These are phyloP conservation scores for Fraxinus dipetala DNA, from an alignment of 305 asterid species.

Conservation along the genomic window DNA sequence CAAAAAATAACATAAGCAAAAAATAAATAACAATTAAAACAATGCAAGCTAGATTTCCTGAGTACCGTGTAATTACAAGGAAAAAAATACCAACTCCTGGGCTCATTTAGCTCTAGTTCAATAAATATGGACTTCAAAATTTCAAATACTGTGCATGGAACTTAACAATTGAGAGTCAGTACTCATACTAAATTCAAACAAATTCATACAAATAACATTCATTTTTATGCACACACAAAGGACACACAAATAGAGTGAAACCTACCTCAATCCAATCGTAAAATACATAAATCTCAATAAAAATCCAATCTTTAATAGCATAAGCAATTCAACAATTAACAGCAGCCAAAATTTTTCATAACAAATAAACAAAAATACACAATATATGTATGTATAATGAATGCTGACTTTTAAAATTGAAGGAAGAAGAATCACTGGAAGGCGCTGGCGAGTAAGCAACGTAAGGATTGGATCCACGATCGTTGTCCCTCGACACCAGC, in stretches of 20 bases:
- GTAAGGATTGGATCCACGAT: constrained; percentile 66
- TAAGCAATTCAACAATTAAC: not conserved
- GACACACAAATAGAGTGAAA: not conserved
- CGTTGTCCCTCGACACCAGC: constrained; percentile 42
- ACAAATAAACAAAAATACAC: not conserved
- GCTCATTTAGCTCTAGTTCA: not conserved
- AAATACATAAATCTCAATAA: constrained; percentile 23
- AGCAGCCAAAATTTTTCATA: not conserved
- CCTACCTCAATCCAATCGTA: constrained; percentile 27
- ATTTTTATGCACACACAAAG: not conserved
- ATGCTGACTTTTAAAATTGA: constrained; percentile 56
- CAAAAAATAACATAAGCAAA: constrained; percentile 2
- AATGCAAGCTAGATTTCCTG: not conserved
- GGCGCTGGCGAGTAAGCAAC: constrained; percentile 56
- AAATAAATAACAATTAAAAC: not conserved
- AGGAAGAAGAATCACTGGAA: constrained; percentile 39
- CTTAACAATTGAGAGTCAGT: not conserved
- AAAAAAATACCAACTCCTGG: not conserved
- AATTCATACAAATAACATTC: not conserved
- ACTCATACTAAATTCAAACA: constrained; percentile 12
- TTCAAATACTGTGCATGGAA: not conserved
- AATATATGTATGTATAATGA: not conserved
- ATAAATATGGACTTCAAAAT: not conserved
- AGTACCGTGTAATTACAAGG: not conserved
- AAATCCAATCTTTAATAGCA: constrained; percentile 11